Evolutionary conservation across 1,284 basidiomycete species (phyloP).

Genomic region (Pterulicium gracile): DNA sequence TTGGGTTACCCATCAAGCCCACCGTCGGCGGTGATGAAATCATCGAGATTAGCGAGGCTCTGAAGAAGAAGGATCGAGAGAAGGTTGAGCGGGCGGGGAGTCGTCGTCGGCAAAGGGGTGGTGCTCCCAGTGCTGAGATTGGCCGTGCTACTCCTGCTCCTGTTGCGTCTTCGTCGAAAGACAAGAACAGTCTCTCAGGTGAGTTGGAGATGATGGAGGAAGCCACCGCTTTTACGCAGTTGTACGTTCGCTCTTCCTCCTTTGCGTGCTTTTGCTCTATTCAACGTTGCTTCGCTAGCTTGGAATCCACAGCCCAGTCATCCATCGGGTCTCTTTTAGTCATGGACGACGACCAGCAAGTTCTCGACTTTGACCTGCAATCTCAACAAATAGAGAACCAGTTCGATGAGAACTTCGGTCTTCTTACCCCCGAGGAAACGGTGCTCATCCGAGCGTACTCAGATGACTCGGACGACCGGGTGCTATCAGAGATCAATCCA

Average conservation of each 20-base stretch:
- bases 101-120: conserved; percentile 56
- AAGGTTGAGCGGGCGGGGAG: conserved; percentile 40
- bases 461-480: conserved; percentile 86
- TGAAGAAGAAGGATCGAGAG: conserved; percentile 66
- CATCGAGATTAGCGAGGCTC: conserved; percentile 60
- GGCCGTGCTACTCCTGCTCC: conserved; percentile 28
- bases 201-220: conserved; percentile 39
- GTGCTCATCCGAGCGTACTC: conserved; percentile 85
- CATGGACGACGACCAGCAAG: not conserved
- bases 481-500: conserved; percentile 83
- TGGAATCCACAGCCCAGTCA: conserved; percentile 12
- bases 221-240: conserved; percentile 41
- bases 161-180: conserved; percentile 14
- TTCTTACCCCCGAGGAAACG: conserved; percentile 72
- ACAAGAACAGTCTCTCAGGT: conserved; percentile 18
- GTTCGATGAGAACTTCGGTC: conserved; percentile 75
- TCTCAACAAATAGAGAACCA: conserved; percentile 31
- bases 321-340: not conserved
- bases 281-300: conserved; percentile 11
- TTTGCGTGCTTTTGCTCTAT: not conserved
- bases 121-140: conserved; percentile 32
- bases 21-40: conserved; percentile 19
- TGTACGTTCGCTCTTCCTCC: conserved; percentile 32
- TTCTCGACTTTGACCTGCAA: conserved; percentile 22
- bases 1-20: conserved; percentile 3